Conservation (phyloP, 768 basidiomycete species). For the Psilocybe subaeruginosa region DNA sequence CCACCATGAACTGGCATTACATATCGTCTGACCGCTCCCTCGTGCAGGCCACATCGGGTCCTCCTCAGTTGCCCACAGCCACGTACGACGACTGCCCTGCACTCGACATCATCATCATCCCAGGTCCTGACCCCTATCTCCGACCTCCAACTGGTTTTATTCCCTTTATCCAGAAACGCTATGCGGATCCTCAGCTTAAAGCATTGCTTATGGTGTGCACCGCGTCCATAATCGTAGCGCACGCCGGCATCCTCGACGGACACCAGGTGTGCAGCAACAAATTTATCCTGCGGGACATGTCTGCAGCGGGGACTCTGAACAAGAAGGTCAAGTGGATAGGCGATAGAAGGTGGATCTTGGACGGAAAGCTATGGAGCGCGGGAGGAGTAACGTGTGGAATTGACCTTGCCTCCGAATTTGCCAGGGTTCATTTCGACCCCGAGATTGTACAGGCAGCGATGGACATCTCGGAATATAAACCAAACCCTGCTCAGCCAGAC, state of each 20-base stretch:
- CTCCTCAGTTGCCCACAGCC: conserved; percentile 19
- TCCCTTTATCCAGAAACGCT: conserved; percentile 21
- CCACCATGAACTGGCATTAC: conserved; percentile 27
- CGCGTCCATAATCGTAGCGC: conserved; percentile 21
- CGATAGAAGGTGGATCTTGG: conserved; percentile 26
- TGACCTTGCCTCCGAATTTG: conserved; percentile 30
- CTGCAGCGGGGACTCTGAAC: conserved; percentile 13
- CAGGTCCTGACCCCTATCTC: conserved; percentile 20
- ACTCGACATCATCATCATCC: conserved; percentile 28
- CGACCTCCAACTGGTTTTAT: conserved; percentile 16
- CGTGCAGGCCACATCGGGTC: conserved; percentile 20
- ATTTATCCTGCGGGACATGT: conserved; percentile 11
- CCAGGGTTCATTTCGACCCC: conserved; percentile 22
- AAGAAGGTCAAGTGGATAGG: conserved; percentile 29
- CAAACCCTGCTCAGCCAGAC: conserved; percentile 26
- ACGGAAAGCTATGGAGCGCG: conserved; percentile 31
- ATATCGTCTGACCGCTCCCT: conserved; percentile 19
- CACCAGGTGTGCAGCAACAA: conserved; percentile 26
- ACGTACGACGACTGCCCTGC: conserved; percentile 24
- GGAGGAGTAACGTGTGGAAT: conserved; percentile 28
- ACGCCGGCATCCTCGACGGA: conserved; percentile 26
- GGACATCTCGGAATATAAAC: conserved; percentile 22
- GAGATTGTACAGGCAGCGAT: conserved; percentile 20
- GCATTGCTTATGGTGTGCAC: conserved; percentile 26
- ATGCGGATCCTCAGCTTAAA: conserved; percentile 18